phyloP scores from a whole-genome alignment of 2,329 filamentous ascomycete species.

The Ramichloridium luteum region DNA sequence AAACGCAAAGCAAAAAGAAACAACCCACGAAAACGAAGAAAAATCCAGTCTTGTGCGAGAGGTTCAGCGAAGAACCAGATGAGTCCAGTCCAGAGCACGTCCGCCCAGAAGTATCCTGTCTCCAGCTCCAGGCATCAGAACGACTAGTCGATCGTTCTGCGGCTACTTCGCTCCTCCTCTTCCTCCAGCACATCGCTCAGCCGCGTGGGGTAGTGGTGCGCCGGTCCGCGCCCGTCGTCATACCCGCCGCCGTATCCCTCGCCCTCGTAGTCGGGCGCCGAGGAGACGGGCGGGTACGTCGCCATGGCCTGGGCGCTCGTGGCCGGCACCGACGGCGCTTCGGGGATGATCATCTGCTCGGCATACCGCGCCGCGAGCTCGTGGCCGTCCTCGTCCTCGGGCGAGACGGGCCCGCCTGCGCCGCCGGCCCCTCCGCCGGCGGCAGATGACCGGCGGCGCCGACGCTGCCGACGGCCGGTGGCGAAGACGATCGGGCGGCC shows the following conservation, averaged over 20 bases:
- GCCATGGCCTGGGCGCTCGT: constrained; percentile 25
- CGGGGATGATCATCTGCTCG: constrained; percentile 16
- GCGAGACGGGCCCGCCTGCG: constrained; percentile 34
- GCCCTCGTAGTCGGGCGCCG: constrained; percentile 24
- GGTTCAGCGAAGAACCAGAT: too few relatives aligned
- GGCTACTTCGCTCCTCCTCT: constrained; percentile 46
- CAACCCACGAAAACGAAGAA: too few relatives aligned
- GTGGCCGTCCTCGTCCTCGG: constrained; percentile 30
- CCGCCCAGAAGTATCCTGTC: too few relatives aligned
- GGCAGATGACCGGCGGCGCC: constrained; percentile 21
- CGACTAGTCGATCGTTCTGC: constrained; percentile 20
- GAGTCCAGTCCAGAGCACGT: too few relatives aligned
- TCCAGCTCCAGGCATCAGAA: too few relatives aligned
- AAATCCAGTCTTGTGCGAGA: too few relatives aligned
- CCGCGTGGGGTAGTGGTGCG: constrained; percentile 76
- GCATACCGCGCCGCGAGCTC: constrained; percentile 37
- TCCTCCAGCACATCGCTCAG: constrained; percentile 82
- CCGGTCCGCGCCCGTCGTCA: constrained; percentile 41
- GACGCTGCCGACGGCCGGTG: constrained; percentile 7
- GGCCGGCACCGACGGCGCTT: constrained; percentile 19
- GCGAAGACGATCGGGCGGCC: constrained; percentile 46
- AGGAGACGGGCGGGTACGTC: constrained; percentile 13
- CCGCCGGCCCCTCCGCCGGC: constrained; percentile 42
- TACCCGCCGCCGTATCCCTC: constrained; percentile 48
- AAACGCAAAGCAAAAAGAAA: too few relatives aligned